Percentiles rank a stretch among this genome's conserved stretches.
Conservation (phyloP, 2,329 filamentous ascomycete species). For the Leptographium procerum region DNA sequence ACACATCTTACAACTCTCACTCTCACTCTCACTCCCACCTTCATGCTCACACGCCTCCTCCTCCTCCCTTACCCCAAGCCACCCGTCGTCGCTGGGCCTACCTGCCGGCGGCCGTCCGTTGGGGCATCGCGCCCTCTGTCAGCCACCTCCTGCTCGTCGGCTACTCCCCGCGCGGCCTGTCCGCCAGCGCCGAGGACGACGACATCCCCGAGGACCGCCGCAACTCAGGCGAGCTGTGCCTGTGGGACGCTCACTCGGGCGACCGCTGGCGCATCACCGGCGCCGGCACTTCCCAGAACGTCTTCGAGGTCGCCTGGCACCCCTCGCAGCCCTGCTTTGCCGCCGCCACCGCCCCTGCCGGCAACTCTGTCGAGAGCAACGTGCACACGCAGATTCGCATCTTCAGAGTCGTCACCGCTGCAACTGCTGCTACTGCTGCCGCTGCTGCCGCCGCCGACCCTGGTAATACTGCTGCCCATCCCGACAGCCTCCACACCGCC, state of each 20-base stretch:
- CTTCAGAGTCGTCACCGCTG: conserved; percentile 25
- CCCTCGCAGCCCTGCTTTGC: conserved; percentile 41
- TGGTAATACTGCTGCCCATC: not conserved
- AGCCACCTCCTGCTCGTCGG: conserved; percentile 46
- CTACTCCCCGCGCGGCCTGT: conserved; percentile 46
- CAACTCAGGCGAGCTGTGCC: conserved; percentile 47
- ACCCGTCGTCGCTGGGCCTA: conserved; percentile 39
- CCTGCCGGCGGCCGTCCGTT: conserved; percentile 51
- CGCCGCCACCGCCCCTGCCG: conserved; percentile 44
- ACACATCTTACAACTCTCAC: not conserved
- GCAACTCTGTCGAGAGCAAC: conserved; percentile 29
- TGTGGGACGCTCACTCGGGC: conserved; percentile 42
- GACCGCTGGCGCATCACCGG: conserved; percentile 36
- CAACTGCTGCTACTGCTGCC: not conserved
- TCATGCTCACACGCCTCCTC: not conserved
- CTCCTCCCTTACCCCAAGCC: not conserved
- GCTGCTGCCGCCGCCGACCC: not conserved
- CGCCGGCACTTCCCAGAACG: conserved; percentile 40
- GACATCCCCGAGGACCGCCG: conserved; percentile 47
- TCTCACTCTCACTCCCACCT: not conserved
- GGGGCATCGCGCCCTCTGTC: conserved; percentile 36
- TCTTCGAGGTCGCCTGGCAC: conserved; percentile 56
- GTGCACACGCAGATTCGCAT: conserved; percentile 47
- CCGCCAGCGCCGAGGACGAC: conserved; percentile 32
- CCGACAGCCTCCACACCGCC: conserved; percentile 19